Percentiles rank a stretch among this genome's conserved stretches.
Evolutionary conservation across 2,329 filamentous ascomycete species (phyloP).

Genomic region (Orbilia ellipsospora): DNA sequence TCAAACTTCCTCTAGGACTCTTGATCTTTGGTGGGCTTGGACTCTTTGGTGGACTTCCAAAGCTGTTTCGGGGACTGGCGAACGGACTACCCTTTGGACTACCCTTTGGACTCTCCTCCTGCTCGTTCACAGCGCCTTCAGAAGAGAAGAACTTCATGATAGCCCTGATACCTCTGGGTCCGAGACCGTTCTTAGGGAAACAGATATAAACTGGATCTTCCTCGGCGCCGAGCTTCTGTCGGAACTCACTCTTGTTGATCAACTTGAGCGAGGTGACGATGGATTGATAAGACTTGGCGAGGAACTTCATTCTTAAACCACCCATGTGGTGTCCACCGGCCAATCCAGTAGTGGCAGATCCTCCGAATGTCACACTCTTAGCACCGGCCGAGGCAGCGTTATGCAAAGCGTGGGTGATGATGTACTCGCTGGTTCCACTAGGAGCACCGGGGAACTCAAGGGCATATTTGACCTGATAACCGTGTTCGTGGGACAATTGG

Average conservation of each 20-base stretch:
- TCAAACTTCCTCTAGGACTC: constrained; percentile 47
- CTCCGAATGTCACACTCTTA: constrained; percentile 83
- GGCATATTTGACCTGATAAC: constrained; percentile 96
- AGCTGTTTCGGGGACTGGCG: constrained; percentile 46
- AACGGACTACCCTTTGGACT: constrained; percentile 47
- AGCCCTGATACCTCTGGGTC: constrained; percentile 82
- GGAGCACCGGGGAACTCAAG: constrained; percentile 89
- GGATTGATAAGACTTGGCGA: constrained; percentile 83
- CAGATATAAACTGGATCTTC: constrained; percentile 90
- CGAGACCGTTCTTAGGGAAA: constrained; percentile 86
- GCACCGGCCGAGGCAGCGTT: constrained; percentile 70
- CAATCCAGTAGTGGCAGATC: constrained; percentile 79
- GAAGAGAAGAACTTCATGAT: constrained; percentile 76
- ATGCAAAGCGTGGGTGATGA: constrained; percentile 78
- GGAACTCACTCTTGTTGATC: constrained; percentile 86
- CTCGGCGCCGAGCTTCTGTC: constrained; percentile 86
- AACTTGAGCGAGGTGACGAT: constrained; percentile 84
- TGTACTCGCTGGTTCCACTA: constrained; percentile 85
- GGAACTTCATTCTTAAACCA: constrained; percentile 81
- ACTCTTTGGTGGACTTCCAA: constrained; percentile 45
- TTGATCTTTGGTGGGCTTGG: constrained; percentile 46
- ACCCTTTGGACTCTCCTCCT: constrained; percentile 33
- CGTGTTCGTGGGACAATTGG: constrained; percentile 80
- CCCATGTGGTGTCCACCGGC: constrained; percentile 83
- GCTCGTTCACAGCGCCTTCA: constrained; percentile 41